Conservation (phyloP, 495 filamentous ascomycete genomes). For the Choiromyces venosus region DNA sequence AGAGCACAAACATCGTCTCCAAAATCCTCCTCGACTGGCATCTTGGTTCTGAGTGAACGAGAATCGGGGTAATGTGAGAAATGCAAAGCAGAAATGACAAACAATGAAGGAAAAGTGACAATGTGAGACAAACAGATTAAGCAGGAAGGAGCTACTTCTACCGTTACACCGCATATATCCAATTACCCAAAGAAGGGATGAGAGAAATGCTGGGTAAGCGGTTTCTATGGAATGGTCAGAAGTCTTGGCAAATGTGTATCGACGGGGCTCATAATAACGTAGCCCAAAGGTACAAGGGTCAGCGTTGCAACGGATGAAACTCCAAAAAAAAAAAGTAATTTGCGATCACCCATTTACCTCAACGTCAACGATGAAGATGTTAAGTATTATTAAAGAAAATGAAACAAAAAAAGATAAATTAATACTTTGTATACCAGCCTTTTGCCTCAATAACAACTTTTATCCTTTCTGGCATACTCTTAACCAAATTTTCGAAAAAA, state of each 20-base stretch:
- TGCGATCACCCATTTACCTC: too few species aligned
- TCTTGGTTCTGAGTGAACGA: background rate
- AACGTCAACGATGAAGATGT: too few species aligned
- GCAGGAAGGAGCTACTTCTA: background rate
- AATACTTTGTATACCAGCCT: too few species aligned
- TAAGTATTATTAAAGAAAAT: too few species aligned
- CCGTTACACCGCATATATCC: background rate
- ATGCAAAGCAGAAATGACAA: background rate
- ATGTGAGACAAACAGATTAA: background rate
- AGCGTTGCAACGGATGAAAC: too few species aligned
- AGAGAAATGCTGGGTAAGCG: background rate
- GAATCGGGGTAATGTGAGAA: background rate
- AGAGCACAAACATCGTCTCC: slow-evolving; percentile 30
- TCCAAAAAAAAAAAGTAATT: too few species aligned
- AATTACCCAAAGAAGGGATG: background rate
- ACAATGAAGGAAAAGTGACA: background rate
- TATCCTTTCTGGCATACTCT: too few species aligned
- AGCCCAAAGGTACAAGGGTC: too few species aligned
- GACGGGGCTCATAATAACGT: too few species aligned
- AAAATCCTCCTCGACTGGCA: slow-evolving; percentile 33
- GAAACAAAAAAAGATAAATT: too few species aligned
- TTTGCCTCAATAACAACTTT: too few species aligned
- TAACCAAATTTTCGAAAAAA: too few species aligned
- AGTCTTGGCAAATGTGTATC: slow-evolving; percentile 17
- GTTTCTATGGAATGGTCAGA: background rate